These are phyloP conservation scores for Polygonum aviculare DNA, from an alignment of 148 eudicot genomes.

Conservation along the genomic window DNA sequence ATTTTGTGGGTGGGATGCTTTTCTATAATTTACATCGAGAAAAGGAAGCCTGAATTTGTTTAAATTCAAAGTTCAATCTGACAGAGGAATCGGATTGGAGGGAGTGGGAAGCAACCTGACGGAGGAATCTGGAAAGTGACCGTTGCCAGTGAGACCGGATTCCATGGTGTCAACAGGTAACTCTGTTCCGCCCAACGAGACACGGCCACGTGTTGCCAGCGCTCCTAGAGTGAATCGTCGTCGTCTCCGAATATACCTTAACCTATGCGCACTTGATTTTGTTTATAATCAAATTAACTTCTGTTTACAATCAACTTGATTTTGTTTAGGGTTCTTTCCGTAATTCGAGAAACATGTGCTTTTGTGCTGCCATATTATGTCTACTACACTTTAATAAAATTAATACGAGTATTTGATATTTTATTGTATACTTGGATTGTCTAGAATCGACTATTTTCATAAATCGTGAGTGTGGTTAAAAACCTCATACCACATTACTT, in stretches of 20 bases:
- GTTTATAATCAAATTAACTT: no score
- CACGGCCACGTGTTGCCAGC: not conserved
- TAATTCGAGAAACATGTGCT: no score
- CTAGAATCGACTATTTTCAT: not conserved
- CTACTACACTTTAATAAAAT: not conserved
- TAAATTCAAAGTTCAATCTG: not conserved
- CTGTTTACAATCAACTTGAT: no score
- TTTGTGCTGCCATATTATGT: no score
- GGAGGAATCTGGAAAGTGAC: constrained; percentile 7
- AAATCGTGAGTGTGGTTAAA: not conserved
- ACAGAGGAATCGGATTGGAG: constrained; percentile 5
- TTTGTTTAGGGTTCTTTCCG: no score
- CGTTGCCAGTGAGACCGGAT: constrained; percentile 2
- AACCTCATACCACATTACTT: not conserved
- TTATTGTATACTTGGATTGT: not conserved
- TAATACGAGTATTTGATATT: not conserved
- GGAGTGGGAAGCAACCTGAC: constrained; percentile 2
- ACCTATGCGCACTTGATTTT: not conserved
- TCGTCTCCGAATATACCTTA: constrained; percentile 2
- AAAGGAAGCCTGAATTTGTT: constrained; percentile 1
- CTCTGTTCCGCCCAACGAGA: not conserved
- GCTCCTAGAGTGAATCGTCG: not conserved
- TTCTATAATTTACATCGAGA: not conserved
- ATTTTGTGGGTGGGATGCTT: no score
- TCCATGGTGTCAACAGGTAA: not conserved